phyloP scores from a whole-genome alignment of 1,139 yeast species.

The Candida buenavistaensis region DNA sequence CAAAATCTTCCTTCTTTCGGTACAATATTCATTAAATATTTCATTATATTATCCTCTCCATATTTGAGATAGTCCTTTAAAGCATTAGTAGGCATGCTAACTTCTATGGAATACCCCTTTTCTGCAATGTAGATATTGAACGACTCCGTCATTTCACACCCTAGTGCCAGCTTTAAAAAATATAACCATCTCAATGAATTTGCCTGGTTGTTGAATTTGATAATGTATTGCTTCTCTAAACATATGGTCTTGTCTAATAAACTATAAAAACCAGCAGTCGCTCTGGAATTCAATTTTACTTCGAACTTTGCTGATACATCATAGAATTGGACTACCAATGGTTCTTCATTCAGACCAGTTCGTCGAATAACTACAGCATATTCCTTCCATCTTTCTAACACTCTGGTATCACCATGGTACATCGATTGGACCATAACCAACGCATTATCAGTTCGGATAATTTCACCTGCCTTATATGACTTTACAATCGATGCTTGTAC shows the following conservation, averaged over 20 bases:
- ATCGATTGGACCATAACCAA: slow-evolving; percentile 50
- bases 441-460: slow-evolving; percentile 64
- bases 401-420: slow-evolving; percentile 50
- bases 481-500: slow-evolving; percentile 25
- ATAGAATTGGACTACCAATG: slow-evolving; percentile 64
- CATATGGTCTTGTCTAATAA: slow-evolving; percentile 68
- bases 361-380: slow-evolving; percentile 65
- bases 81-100: slow-evolving; percentile 36
- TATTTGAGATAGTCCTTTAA: slow-evolving; percentile 19
- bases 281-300: slow-evolving; percentile 19
- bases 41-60: slow-evolving; percentile 33
- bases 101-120: slow-evolving; percentile 42
- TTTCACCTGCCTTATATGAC: slow-evolving; percentile 52
- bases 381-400: slow-evolving; percentile 77
- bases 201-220: slow-evolving; percentile 52
- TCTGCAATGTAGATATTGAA: slow-evolving; percentile 54
- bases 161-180: slow-evolving; percentile 48
- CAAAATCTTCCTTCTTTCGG: slow-evolving; percentile 44
- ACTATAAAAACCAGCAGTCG: slow-evolving; percentile 57
- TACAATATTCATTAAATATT: slow-evolving; percentile 29
- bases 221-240: slow-evolving; percentile 48
- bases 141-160: slow-evolving; percentile 24
- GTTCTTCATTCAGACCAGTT: slow-evolving; percentile 47
- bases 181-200: slow-evolving; percentile 65
- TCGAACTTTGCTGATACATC: slow-evolving; percentile 37